These are phyloP conservation scores for Xanthoconium separans DNA, from an alignment of 1,284 basidiomycete genomes.

Conservation along the genomic window DNA sequence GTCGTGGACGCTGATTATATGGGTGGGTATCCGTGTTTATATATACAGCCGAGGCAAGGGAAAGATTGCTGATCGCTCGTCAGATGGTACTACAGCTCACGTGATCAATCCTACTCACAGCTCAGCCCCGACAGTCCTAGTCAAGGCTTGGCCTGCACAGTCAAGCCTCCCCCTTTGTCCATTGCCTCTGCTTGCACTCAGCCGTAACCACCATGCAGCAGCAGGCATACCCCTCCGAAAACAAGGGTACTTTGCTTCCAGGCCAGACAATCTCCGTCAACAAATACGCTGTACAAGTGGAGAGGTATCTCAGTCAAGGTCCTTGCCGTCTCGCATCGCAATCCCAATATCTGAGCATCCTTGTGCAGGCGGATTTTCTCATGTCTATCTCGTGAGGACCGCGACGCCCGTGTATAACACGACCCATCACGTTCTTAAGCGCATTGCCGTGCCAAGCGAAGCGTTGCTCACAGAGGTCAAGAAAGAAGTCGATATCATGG, in stretches of 20 bases:
- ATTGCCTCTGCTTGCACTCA: slow-evolving; percentile 2
- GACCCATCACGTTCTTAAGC: slow-evolving; percentile 95
- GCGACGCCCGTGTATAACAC: slow-evolving; percentile 83
- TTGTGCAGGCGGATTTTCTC: slow-evolving; percentile 89
- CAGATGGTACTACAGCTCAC: slow-evolving; percentile 6
- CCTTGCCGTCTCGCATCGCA: slow-evolving; percentile 11
- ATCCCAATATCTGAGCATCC: slow-evolving; percentile 7
- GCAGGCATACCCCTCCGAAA: slow-evolving; percentile 30
- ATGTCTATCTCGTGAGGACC: slow-evolving; percentile 95
- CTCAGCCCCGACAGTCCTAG: background rate
- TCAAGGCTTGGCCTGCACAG: background rate
- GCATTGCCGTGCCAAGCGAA: slow-evolving; percentile 93
- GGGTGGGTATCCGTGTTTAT: background rate
- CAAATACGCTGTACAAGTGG: slow-evolving; percentile 80
- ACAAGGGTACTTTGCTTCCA: slow-evolving; percentile 67
- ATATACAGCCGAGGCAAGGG: slow-evolving; percentile 3
- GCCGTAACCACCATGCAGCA: slow-evolving; percentile 30
- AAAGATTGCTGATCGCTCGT: no score
- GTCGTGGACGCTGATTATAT: background rate
- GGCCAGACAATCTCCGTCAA: slow-evolving; percentile 92
- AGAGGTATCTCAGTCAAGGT: slow-evolving; percentile 94
- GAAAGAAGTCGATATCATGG: slow-evolving; percentile 99
- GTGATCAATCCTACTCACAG: slow-evolving; percentile 11
- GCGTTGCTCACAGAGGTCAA: slow-evolving; percentile 91
- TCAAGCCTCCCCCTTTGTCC: slow-evolving; percentile 3